A percentile compares a stretch with the other conserved stretches of the same genome.
Conservation (phyloP, 2,329 filamentous ascomycete species). For the Exutisphaerella laricina region DNA sequence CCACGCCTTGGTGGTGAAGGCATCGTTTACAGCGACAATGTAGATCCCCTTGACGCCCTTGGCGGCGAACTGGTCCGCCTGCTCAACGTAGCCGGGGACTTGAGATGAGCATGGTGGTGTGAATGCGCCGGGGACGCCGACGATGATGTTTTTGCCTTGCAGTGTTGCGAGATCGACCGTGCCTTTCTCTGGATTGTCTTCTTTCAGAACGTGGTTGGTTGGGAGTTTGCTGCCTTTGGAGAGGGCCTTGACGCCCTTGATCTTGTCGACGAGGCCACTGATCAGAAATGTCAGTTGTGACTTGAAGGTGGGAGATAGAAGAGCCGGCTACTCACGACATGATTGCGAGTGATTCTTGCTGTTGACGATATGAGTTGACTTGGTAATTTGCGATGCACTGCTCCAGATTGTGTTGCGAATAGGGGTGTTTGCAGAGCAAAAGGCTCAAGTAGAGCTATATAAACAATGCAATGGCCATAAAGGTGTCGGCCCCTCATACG, state of each 20-base stretch:
- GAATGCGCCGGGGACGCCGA: slow-evolving; percentile 27
- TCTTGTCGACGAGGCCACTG: slow-evolving; percentile 21
- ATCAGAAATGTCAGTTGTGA: background rate
- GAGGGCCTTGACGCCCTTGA: slow-evolving; percentile 21
- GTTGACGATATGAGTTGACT: background rate
- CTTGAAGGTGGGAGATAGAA: background rate
- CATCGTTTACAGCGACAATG: slow-evolving; percentile 27
- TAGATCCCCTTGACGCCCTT: slow-evolving; percentile 28
- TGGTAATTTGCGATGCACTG: background rate
- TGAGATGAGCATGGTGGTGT: slow-evolving; percentile 28
- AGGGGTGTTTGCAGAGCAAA: background rate
- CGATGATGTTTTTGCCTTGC: slow-evolving; percentile 23
- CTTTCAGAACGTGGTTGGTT: slow-evolving; percentile 19
- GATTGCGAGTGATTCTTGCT: background rate
- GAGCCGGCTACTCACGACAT: background rate
- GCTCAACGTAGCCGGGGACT: slow-evolving; percentile 25
- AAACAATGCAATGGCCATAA: background rate
- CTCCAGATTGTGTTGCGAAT: background rate
- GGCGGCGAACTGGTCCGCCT: slow-evolving; percentile 25
- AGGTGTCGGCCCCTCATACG: background rate
- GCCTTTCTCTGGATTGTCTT: slow-evolving; percentile 23
- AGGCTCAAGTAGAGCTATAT: background rate
- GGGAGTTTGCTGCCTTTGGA: slow-evolving; percentile 23
- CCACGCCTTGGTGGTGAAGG: slow-evolving; percentile 26
- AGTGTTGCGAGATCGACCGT: slow-evolving; percentile 23